Conservation (phyloP, 2,329 filamentous ascomycete species). For the Pseudopithomyces maydicus region DNA sequence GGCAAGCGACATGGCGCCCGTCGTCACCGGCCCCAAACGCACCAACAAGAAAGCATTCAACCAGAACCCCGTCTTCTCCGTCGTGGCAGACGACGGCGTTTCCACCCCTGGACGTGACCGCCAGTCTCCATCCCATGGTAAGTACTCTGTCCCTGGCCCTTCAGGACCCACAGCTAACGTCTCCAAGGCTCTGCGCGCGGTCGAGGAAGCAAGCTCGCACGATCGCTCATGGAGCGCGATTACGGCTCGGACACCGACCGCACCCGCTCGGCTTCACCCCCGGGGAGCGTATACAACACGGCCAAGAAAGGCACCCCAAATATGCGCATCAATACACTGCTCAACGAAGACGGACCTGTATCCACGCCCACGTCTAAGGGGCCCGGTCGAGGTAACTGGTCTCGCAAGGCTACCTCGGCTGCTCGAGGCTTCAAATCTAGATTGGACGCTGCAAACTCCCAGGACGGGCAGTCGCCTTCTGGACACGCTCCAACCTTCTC, state of each 20-base stretch:
- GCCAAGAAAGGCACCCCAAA: conserved; percentile 45
- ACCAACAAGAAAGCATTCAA: conserved; percentile 54
- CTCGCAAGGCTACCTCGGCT: conserved; percentile 43
- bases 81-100: conserved; percentile 46
- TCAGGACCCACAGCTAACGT: neutral
- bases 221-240: conserved; percentile 41
- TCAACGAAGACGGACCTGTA: conserved; percentile 50
- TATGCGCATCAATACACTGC: conserved; percentile 55
- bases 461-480: conserved; percentile 41
- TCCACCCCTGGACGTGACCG: conserved; percentile 46
- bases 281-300: conserved; percentile 47
- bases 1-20: conserved; percentile 73
- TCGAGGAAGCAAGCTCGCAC: conserved; percentile 39
- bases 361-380: conserved; percentile 47
- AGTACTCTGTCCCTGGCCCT: neutral
- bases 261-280: conserved; percentile 52
- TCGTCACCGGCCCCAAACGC: conserved; percentile 60
- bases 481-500: conserved; percentile 49
- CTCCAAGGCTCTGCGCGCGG: conserved; percentile 41
- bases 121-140: conserved; percentile 47
- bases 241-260: conserved; percentile 53
- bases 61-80: conserved; percentile 49
- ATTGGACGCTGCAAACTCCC: conserved; percentile 35
- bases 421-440: conserved; percentile 41
- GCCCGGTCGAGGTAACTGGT: conserved; percentile 57